Conservation (phyloP, 345 rosid species). For the Bruguiera parviflora region DNA sequence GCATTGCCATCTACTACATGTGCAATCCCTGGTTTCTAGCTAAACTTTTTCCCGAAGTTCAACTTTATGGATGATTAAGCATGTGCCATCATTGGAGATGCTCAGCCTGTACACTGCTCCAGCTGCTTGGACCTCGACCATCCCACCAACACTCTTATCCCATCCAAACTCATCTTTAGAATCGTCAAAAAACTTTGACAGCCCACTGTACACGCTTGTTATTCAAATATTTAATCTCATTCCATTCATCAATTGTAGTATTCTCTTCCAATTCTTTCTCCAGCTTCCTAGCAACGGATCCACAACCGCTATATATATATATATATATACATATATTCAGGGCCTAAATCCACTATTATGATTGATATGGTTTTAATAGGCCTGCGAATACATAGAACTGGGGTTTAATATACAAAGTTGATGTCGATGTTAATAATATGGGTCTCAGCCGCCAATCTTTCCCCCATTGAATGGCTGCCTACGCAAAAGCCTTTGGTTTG, state of each 20-base stretch:
- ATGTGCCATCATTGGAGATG: no score
- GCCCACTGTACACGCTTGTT: constrained; percentile 56
- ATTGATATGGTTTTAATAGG: no score
- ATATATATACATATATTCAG: no score
- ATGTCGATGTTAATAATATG: no score
- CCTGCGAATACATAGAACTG: no score
- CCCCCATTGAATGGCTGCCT: no score
- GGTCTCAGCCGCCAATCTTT: no score
- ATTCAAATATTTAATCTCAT: constrained; percentile 54
- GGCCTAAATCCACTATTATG: no score
- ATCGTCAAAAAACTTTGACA: constrained; percentile 48
- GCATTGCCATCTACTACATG: constrained; percentile 49
- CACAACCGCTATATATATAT: no score
- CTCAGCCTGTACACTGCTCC: constrained; percentile 58
- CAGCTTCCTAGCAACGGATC: constrained; percentile 58
- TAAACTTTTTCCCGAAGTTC: constrained; percentile 44
- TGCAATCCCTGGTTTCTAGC: constrained; percentile 62
- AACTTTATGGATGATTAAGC: constrained; percentile 44
- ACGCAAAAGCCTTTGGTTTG: no score
- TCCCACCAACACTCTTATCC: constrained; percentile 65
- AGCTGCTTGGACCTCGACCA: constrained; percentile 34
- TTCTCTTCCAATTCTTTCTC: constrained; percentile 58
- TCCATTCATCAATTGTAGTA: constrained; percentile 65
- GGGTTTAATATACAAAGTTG: no score
- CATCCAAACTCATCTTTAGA: constrained; percentile 66